Evolutionary conservation across 73 alveolate genomes (phyloP).

Genomic region (Stentor coeruleus): DNA sequence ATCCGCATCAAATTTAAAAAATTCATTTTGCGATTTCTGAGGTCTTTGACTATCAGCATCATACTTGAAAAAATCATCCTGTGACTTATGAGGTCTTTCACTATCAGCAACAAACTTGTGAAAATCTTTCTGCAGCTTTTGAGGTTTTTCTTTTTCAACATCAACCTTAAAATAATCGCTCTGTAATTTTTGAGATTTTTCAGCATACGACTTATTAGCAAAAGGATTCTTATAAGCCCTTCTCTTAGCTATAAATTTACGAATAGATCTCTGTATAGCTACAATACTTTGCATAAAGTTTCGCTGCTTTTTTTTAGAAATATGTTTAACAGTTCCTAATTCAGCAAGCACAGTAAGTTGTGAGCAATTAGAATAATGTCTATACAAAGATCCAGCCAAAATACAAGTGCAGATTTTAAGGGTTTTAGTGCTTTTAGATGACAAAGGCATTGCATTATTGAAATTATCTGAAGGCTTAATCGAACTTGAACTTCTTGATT

Average conservation of each 20-base stretch:
- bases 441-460: neutral
- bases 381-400: neutral
- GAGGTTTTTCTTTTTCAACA: neutral
- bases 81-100: no score
- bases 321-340: neutral
- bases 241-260: neutral
- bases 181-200: no score
- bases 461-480: conserved; percentile 4
- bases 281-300: neutral
- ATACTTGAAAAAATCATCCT: no score
- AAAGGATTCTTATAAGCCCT: no score
- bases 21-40: no score
- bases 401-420: conserved; percentile 1
- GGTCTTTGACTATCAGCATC: no score
- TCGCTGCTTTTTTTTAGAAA: neutral
- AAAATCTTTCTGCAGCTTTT: no score
- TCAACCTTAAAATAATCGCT: no score
- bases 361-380: neutral
- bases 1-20: neutral
- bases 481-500: neutral
- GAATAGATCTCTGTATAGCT: neutral
- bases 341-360: neutral
- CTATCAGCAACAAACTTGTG: no score
- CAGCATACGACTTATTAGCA: no score
- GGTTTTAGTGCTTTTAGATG: no score